Base-by-base conservation (phyloP, 371 early-diverging fungal species). In the Lichtheimia ornata region DNA sequence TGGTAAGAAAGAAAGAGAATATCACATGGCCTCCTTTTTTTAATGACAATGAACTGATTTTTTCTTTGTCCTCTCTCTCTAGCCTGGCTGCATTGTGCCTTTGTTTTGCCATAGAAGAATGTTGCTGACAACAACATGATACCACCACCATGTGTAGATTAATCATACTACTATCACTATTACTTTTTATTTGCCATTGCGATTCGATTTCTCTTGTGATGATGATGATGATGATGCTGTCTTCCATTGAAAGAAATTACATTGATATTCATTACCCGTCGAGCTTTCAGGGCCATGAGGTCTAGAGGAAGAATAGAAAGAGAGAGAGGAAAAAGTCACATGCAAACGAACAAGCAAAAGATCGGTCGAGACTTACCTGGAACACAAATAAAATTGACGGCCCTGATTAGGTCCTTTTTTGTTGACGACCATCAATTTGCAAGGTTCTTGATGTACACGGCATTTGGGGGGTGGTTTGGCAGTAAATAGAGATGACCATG, bases 351-450 rank as follows among this genome's bases (percentile, higher is more conserved):
- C 35, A 35, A 35, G 11, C 35, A 11, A 35, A 11, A 35, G 11
- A 35, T 35, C 2, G 35, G 35, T 35, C 35, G 35, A 35, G 35
- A 35, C 78, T 49, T 82, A 84, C 77, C 86, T 65, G 7, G 87
- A 82, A 58, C 93, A 93, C 6, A 87, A 65, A 63, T 82, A 93
- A 65, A 93, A 93, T 18, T 64, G 60, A 5, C 90, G 76, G 1
- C 92, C 91, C 25, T 88, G 79, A 68, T 91, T 93, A 1, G 85
- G 84, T 0, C 92, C 91, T 27, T 84, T 76, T 64, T 91, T 91
- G 62, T 83, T 84, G 18, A 90, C 91, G 0, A 70, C 81, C 45
- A 70, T 77, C 62, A 87, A 85, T 56, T 83, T 81, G n/a, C 88
- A 85, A 5, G 83, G 78, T 59, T 81, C 83, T n/a, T 79, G 73